Conservation (phyloP, 768 basidiomycete genomes). For the Podaxis sp. region DNA sequence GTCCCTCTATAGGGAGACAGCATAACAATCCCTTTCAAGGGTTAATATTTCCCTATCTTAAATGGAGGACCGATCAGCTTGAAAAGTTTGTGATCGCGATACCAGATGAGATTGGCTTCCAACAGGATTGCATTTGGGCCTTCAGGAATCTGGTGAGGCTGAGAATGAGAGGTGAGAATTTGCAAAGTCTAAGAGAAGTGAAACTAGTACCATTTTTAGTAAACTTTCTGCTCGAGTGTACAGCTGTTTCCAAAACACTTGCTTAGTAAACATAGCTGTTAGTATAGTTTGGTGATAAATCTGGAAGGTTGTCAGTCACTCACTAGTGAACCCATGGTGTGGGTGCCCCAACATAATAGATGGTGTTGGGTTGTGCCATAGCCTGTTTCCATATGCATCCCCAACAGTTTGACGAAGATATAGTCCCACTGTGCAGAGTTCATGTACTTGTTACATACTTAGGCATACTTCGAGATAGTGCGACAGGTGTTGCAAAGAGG, state of each 20-base stretch:
- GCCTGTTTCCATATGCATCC: not conserved
- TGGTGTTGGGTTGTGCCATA: not conserved
- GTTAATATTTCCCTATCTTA: not conserved
- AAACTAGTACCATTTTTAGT: not conserved
- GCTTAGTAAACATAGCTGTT: not conserved
- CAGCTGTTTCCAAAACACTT: not conserved
- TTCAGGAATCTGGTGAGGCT: not conserved
- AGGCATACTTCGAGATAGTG: conserved; percentile 87
- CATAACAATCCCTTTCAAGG: too few relatives aligned
- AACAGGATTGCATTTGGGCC: not conserved
- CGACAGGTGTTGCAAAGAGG: conserved; percentile 76
- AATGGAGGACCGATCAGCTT: not conserved
- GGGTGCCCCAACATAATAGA: not conserved
- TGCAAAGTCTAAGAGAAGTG: too few relatives aligned
- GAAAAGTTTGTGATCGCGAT: not conserved
- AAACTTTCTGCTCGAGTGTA: not conserved
- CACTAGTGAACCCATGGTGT: not conserved
- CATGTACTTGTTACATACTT: not conserved
- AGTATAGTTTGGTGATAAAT: not conserved
- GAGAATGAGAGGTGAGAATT: too few relatives aligned
- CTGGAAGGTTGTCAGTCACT: not conserved
- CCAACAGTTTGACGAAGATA: not conserved
- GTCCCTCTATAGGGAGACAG: too few relatives aligned
- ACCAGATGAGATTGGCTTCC: not conserved
- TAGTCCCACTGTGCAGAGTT: not conserved